Evolutionary conservation across 768 basidiomycete genomes (phyloP), one percentile per base, ranked within the genome.

Genomic region (Astraeus odoratus): DNA sequence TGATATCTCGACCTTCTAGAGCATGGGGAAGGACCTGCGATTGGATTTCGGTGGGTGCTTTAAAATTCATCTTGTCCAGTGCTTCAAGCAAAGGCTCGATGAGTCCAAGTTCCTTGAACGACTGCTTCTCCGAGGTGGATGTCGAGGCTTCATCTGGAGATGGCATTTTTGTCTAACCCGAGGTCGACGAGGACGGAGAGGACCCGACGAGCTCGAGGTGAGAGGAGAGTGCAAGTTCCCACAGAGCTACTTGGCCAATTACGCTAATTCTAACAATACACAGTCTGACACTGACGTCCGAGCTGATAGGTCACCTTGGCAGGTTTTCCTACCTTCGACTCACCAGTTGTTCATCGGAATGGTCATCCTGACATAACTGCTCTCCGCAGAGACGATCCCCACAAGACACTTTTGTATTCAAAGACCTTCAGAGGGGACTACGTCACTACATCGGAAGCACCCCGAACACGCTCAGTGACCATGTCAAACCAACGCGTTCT

Each of bases 1-100:
- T 98, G 53, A 99, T 89, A 68, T 99, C 96, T 57, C 85, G 80
- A 0, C 93, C 94, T 61, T 87, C 74, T 5, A 99, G 68, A 16
- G 94, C 95, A 68, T 81, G 79, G 0, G 96, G 96, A 39, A 99
- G 76, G 27, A 76, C 75, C 57, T 91, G 80, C 2, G 71, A 68
- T 65, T 99, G 96, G 55, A 99, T 99, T 44, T 87, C 84, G 7
- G 95, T 95, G 1, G 96, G 95, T 34, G 74, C 71, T 50, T 77
- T 92, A 75, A 79, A 98, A 39, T 81, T 80, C 33, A 97, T 69
- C 46, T 83, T 80, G 35, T 81, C 74, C 36, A 97, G 78, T 4
- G 94, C 86, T 57, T 88, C 78, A 39, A 96, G 81, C 1, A 99
- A 76, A 43, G 91, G 92, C 31, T 87, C 80, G 40, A 94, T 95